Percentiles rank a stretch among this genome's conserved stretches.
phyloP scores from a whole-genome alignment of 2,329 filamentous ascomycete species.

The Nemania sp. region DNA sequence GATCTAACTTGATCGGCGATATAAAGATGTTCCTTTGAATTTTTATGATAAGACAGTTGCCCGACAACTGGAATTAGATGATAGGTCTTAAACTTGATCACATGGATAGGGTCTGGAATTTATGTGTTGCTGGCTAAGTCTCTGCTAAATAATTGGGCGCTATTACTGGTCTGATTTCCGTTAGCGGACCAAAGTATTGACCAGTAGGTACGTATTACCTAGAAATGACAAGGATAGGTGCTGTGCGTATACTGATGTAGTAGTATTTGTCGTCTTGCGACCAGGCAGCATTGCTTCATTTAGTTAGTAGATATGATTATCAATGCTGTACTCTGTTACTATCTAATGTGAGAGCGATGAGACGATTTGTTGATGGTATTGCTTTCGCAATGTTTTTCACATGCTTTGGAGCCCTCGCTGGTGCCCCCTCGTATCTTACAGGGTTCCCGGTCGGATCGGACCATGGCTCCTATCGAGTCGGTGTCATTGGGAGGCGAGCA shows the following conservation, averaged over 20 bases:
- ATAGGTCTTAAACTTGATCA: too few relatives aligned
- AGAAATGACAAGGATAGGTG: neutral
- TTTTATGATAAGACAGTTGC: too few relatives aligned
- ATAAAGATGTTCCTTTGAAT: too few relatives aligned
- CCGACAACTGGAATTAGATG: too few relatives aligned
- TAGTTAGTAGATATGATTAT: neutral
- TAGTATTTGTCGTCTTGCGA: neutral
- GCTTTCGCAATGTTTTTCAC: neutral
- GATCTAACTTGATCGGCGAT: too few relatives aligned
- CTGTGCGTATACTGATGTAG: neutral
- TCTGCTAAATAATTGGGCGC: neutral
- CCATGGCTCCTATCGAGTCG: neutral
- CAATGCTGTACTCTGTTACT: neutral
- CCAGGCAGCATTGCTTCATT: neutral
- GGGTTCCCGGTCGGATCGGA: slow-evolving; percentile 3
- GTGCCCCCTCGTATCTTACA: slow-evolving; percentile 3
- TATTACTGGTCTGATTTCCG: neutral
- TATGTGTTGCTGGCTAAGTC: too few relatives aligned
- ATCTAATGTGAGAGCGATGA: too few relatives aligned
- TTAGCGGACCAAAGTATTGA: neutral
- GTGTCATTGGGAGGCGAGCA: neutral
- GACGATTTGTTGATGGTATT: too few relatives aligned
- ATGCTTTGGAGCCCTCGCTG: neutral
- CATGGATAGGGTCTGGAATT: too few relatives aligned
- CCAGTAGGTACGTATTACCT: neutral